Conservation (phyloP, 2,329 filamentous ascomycete genomes). For the Pseudogymnoascus sp. region DNA sequence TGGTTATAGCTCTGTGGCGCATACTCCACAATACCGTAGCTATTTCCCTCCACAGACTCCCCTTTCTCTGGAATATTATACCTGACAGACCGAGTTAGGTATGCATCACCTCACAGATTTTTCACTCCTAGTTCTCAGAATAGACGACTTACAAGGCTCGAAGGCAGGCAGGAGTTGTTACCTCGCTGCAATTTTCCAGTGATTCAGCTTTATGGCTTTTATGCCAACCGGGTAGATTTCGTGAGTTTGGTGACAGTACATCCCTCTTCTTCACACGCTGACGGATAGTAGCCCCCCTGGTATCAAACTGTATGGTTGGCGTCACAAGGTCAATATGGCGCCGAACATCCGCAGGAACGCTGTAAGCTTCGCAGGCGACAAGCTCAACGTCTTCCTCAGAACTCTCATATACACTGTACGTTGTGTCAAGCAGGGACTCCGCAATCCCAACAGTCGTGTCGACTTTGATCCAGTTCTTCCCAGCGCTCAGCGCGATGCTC, state of each 20-base stretch:
- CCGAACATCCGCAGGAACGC: constrained; percentile 23
- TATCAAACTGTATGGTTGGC: constrained; percentile 28
- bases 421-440: constrained; percentile 44
- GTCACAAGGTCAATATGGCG: constrained; percentile 27
- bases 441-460: constrained; percentile 31
- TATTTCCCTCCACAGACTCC: constrained; percentile 34
- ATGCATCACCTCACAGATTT: not conserved
- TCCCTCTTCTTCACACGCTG: not conserved
- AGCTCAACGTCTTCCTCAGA: constrained; percentile 23
- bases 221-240: not conserved
- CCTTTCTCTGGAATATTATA: constrained; percentile 28
- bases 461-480: constrained; percentile 24
- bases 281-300: constrained; percentile 7
- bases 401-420: constrained; percentile 44
- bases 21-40: constrained; percentile 46
- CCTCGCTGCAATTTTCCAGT: constrained; percentile 37
- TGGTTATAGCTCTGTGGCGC: constrained; percentile 45
- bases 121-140: not conserved
- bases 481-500: constrained; percentile 38
- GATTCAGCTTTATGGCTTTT: not conserved
- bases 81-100: not conserved
- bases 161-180: constrained; percentile 50
- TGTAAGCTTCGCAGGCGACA: constrained; percentile 26
- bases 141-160: constrained; percentile 40
- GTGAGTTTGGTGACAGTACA: not conserved